Base-by-base conservation (phyloP, 2,329 filamentous ascomycete species). In the Beauveria brongniartii region DNA sequence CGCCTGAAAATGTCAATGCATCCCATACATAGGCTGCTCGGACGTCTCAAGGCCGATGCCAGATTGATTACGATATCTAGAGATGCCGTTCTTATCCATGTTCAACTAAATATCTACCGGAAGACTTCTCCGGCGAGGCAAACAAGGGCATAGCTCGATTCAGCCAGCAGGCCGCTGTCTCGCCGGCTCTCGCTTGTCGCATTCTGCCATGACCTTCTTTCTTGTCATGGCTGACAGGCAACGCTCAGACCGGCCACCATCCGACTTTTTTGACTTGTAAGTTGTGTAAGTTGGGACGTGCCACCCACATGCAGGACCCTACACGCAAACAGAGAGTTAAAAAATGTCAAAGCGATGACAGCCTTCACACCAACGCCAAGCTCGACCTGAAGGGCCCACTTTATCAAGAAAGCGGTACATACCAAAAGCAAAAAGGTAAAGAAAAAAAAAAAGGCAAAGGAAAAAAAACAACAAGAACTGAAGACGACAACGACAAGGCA, bases 261-360 rank as follows among this genome's bases (percentile, higher is more conserved):
- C 55, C 46, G 55, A 26, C 16, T 47, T 41, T 41, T 52, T 52
- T 18, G 28, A 56, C 28, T n/a, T 26, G 7, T n/a, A 14, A 56
- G 28, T 37, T 56, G 43, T 12, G 12, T 6, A 37, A 37, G 34
- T 37, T 37, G 34, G 34, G 28, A 30, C 44, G 20, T 47, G 41
- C 24, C 22, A 30, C 44, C 48, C 22, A 28, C 34, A 41, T 24
- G 7, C 14, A 50, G 34, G 44, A 57, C 55, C 56, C 37, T 44
- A 40, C 22, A 41, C 54, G 12, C 40, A 3, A 14, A 18, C 28
- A 53, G 20, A 20, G 50, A 9, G 48, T 34, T 18, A n/a, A 51
- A 58, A 51, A 58, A 9, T n/a, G 55, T 51, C 56, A 52, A 59
- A 59, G 46, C 56, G 34, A 58, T 41, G 43, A 20, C 44, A 40